These are phyloP conservation scores for Euryodendron excelsum DNA, from an alignment of 148 eudicot genomes.

Conservation along the genomic window DNA sequence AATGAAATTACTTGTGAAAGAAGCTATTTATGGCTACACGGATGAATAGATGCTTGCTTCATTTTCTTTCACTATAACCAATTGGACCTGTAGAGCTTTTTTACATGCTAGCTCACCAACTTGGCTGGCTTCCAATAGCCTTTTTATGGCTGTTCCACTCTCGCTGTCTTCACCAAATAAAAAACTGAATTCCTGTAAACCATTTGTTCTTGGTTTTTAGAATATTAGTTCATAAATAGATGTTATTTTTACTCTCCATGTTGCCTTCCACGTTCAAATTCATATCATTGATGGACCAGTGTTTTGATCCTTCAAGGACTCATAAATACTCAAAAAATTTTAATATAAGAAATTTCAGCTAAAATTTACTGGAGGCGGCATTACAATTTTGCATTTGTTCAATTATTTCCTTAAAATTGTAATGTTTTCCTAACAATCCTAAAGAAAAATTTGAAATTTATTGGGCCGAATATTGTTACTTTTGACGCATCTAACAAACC, in stretches of 20 bases:
- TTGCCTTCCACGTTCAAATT: background rate
- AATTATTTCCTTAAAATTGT: background rate
- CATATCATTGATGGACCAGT: background rate
- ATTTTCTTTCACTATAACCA: background rate
- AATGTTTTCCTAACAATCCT: background rate
- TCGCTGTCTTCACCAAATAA: background rate
- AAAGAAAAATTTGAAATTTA: background rate
- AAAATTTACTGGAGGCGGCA: background rate
- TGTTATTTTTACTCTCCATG: background rate
- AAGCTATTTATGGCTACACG: background rate
- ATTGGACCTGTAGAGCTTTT: background rate
- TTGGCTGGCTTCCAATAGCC: background rate
- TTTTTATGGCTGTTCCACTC: constrained; percentile 9
- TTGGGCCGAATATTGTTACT: too few relatives aligned
- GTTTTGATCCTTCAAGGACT: background rate
- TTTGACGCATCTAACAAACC: too few relatives aligned
- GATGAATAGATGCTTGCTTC: background rate
- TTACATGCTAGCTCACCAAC: background rate
- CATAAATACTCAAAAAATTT: background rate
- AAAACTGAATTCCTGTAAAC: background rate
- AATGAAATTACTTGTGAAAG: background rate
- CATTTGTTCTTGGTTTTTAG: background rate
- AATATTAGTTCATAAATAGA: background rate
- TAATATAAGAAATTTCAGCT: background rate
- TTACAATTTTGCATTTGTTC: background rate